These are phyloP conservation scores for Lophium mytilinum DNA, from an alignment of 495 filamentous ascomycete species.

Conservation along the genomic window DNA sequence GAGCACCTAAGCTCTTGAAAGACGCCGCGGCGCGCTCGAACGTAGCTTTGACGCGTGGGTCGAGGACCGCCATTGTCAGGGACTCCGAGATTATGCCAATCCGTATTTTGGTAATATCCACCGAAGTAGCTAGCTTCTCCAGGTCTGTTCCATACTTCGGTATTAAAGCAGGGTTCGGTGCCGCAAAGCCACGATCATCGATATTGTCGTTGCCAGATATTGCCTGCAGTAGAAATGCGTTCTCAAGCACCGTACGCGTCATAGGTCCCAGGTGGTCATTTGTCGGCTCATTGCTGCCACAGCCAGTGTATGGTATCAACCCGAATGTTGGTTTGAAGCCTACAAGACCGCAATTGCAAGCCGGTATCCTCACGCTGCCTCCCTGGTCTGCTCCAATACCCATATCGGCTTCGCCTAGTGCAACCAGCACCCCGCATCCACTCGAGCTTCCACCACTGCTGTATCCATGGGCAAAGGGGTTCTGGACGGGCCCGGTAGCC, in stretches of 20 bases:
- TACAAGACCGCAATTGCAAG: conserved; percentile 31
- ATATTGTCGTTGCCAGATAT: conserved; percentile 51
- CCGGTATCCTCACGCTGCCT: conserved; percentile 52
- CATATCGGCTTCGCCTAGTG: conserved; percentile 43
- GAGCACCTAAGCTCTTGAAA: conserved; percentile 44
- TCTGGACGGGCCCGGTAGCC: conserved; percentile 36
- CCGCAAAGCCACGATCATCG: conserved; percentile 47
- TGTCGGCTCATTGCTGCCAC: conserved; percentile 29
- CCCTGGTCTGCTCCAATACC: conserved; percentile 54
- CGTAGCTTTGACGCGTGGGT: conserved; percentile 35
- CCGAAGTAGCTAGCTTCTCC: conserved; percentile 18
- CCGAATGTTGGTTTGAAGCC: conserved; percentile 39
- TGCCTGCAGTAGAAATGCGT: conserved; percentile 43
- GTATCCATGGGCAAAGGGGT: conserved; percentile 33
- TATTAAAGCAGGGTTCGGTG: neutral
- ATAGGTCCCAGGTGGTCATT: conserved; percentile 35
- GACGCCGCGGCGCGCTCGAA: conserved; percentile 41
- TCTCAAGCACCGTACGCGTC: conserved; percentile 42
- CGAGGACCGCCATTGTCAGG: conserved; percentile 38
- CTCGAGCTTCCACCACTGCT: conserved; percentile 50
- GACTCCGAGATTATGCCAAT: conserved; percentile 48
- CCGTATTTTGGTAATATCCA: conserved; percentile 41
- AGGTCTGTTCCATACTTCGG: conserved; percentile 35
- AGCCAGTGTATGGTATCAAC: conserved; percentile 30
- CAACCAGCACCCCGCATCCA: conserved; percentile 49